phyloP scores from a whole-genome alignment of 2,329 filamentous ascomycete species.

The Botrytis aclada region DNA sequence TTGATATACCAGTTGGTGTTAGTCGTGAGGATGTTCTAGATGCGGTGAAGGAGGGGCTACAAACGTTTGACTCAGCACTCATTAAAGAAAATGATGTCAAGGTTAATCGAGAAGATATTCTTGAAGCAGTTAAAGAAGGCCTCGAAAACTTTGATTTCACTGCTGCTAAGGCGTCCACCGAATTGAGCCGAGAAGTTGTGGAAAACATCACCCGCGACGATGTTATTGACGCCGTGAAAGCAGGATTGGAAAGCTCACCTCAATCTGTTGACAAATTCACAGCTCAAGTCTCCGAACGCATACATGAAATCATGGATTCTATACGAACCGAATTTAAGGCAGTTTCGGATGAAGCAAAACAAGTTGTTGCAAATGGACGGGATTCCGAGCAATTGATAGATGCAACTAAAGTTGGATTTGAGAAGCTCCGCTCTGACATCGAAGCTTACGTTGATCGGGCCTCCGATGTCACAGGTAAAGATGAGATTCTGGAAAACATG shows the following conservation, averaged over 20 bases:
- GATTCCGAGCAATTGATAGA: slow-evolving; percentile 88
- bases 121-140: slow-evolving; percentile 60
- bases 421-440: slow-evolving; percentile 75
- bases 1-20: slow-evolving; percentile 58
- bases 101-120: slow-evolving; percentile 61
- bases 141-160: slow-evolving; percentile 56
- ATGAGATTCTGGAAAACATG: slow-evolving; percentile 73
- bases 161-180: slow-evolving; percentile 47
- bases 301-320: slow-evolving; percentile 63
- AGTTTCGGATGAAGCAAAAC: slow-evolving; percentile 65
- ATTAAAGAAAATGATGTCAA: slow-evolving; percentile 60
- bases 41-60: slow-evolving; percentile 79
- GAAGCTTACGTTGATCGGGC: slow-evolving; percentile 76
- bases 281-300: slow-evolving; percentile 51
- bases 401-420: slow-evolving; percentile 82
- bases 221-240: slow-evolving; percentile 55
- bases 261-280: slow-evolving; percentile 43
- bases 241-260: slow-evolving; percentile 51
- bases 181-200: slow-evolving; percentile 53
- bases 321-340: slow-evolving; percentile 59
- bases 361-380: slow-evolving; percentile 71
- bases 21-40: slow-evolving; percentile 77
- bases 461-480: slow-evolving; percentile 65
- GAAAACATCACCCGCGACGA: slow-evolving; percentile 49
- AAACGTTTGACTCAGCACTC: slow-evolving; percentile 60